These are phyloP conservation scores for Solanum chaucha DNA, from an alignment of 257 asterid species.

Conservation along the genomic window DNA sequence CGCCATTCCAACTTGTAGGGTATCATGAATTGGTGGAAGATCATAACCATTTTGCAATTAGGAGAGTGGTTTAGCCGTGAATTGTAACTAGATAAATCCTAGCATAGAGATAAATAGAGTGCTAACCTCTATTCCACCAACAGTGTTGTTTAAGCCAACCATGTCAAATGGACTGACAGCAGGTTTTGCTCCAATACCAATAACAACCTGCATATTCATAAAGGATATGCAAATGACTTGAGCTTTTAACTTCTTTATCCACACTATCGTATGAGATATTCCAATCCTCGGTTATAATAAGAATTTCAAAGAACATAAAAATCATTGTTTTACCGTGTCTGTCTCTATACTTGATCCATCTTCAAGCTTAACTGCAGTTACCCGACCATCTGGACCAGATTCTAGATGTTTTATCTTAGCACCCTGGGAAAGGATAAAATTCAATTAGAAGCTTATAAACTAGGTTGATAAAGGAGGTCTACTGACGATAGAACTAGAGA, in stretches of 20 bases:
- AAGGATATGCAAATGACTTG: background rate
- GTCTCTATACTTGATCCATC: conserved; percentile 69
- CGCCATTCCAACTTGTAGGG: background rate
- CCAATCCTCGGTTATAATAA: background rate
- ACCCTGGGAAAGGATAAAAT: conserved; percentile 41
- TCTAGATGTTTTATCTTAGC: conserved; percentile 62
- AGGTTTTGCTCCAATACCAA: conserved; percentile 95
- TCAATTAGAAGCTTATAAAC: conserved; percentile 1
- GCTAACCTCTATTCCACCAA: conserved; percentile 85
- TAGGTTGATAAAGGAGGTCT: background rate
- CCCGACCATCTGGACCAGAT: conserved; percentile 74
- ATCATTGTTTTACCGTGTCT: conserved; percentile 45
- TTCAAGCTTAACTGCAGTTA: conserved; percentile 62
- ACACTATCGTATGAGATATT: background rate
- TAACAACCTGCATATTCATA: conserved; percentile 50
- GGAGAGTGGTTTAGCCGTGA: background rate
- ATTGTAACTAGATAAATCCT: background rate
- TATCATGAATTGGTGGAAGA: background rate
- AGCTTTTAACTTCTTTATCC: background rate
- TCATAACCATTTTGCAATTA: background rate
- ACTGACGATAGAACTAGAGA: background rate
- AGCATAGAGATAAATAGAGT: background rate
- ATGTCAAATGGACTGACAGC: conserved; percentile 69
- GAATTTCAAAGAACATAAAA: background rate
- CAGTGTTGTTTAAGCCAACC: conserved; percentile 54